A percentile compares a stretch with the other conserved stretches of the same genome.
These are phyloP conservation scores for Russula dissimulans DNA, from an alignment of 768 basidiomycete species.

Conservation along the genomic window DNA sequence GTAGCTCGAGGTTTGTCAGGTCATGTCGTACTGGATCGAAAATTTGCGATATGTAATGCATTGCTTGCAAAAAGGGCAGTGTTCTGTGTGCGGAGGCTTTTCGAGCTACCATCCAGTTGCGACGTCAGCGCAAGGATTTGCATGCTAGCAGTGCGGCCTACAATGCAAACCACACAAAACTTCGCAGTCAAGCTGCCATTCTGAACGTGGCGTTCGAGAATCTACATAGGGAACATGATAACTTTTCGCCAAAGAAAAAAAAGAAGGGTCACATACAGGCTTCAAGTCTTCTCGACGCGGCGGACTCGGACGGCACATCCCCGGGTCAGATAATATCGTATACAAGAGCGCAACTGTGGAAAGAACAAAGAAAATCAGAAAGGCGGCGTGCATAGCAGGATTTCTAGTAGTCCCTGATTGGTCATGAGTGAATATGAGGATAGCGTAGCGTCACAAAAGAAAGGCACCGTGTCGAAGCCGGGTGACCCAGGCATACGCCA, in stretches of 20 bases:
- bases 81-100: background rate
- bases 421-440: background rate
- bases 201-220: background rate
- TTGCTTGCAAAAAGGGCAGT: conserved; percentile 7
- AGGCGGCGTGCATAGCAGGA: background rate
- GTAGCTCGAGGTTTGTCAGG: background rate
- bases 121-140: background rate
- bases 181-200: background rate
- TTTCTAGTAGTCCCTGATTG: background rate
- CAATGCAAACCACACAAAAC: conserved; percentile 2
- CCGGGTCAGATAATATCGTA: background rate
- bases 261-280: background rate
- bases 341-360: background rate
- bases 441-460: background rate
- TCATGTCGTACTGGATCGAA: background rate
- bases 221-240: background rate
- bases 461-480: conserved; percentile 1
- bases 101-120: background rate
- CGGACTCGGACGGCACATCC: background rate
- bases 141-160: background rate
- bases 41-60: background rate
- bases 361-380: background rate
- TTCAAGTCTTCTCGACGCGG: background rate
- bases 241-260: background rate
- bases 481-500: conserved; percentile 1